Conservation (phyloP, 208 protist species). For the Leishmania martiniquensis region DNA sequence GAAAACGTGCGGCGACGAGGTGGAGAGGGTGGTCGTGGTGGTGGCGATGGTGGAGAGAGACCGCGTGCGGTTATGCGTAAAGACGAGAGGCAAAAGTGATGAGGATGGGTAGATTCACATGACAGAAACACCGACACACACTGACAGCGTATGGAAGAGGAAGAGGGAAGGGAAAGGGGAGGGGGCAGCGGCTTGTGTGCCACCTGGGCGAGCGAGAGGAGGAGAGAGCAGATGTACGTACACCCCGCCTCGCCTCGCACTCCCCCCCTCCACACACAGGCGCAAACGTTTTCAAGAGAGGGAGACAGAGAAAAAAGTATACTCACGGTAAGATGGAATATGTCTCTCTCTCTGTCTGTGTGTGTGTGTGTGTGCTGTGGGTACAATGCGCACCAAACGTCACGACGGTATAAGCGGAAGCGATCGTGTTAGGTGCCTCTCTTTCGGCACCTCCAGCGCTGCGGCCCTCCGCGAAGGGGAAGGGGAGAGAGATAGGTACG, state of each 20-base stretch:
- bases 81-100: neutral
- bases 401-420: neutral
- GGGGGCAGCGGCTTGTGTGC: too few relatives aligned
- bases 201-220: neutral
- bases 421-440: neutral
- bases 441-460: neutral
- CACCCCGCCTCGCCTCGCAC: too few relatives aligned
- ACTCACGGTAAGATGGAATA: neutral
- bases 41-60: too few relatives aligned
- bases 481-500: neutral
- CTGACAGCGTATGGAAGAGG: neutral
- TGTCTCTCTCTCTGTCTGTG: neutral
- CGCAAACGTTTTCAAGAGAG: neutral
- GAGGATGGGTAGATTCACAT: slow-evolving; percentile 5
- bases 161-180: neutral
- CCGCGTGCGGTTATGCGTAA: too few relatives aligned
- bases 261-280: neutral
- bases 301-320: neutral
- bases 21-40: too few relatives aligned
- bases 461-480: neutral
- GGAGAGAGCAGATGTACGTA: slow-evolving; percentile 2
- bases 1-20: too few relatives aligned
- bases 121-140: too few relatives aligned
- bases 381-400: neutral
- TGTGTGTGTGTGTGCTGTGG: neutral